Base-by-base conservation (phyloP, 2,329 filamentous ascomycete genomes). In the Aspergillus intermedius region DNA sequence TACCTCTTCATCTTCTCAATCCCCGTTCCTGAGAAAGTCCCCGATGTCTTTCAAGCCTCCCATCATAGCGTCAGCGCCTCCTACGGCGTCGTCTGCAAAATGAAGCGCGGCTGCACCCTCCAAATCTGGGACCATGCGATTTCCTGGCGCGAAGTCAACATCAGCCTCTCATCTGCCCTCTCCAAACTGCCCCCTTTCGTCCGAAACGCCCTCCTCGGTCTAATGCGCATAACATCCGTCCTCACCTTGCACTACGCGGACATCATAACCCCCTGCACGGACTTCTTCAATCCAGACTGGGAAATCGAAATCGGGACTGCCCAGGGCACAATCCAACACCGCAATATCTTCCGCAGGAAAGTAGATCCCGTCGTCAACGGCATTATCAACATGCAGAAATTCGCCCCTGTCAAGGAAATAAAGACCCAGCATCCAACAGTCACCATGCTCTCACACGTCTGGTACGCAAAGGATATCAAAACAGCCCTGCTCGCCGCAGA, bases 101-200 rank as follows among this genome's bases (percentile, higher is more conserved):
- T 82, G 54, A 80, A 80, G 63, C 73, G 78, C 22, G 75, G 77
- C 49, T 80, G 78, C 49, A 81, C 77, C 0, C 72, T 82, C 28
- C 78, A 81, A 53, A 80, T 83, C 49, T 83, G 80, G 80, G 80
- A 83, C 54, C 80, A 83, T 59, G 78, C 77, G 15, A 82, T 83
- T 53, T 77, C 75, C 41, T 83, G 79, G 79, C 71, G 80, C 52
- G 79, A 82, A 57, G 77, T 70, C 43, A 76, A 74, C 44, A 68
- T 76, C 32, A 75, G 73, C 54, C 68, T 77, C 32, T 76, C 72
- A 5, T 75, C 75, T 2, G 74, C 75, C 0, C 67, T 77, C 45
- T 77, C 72, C 59, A 71, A 73, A 44, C 67, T 77, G 3, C 70
- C 75, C 1, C 69, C 76, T 0, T 75, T 76, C 5, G 74, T 78